phyloP scores from a whole-genome alignment of 495 filamentous ascomycete species.

The Mycothermus thermophilus region DNA sequence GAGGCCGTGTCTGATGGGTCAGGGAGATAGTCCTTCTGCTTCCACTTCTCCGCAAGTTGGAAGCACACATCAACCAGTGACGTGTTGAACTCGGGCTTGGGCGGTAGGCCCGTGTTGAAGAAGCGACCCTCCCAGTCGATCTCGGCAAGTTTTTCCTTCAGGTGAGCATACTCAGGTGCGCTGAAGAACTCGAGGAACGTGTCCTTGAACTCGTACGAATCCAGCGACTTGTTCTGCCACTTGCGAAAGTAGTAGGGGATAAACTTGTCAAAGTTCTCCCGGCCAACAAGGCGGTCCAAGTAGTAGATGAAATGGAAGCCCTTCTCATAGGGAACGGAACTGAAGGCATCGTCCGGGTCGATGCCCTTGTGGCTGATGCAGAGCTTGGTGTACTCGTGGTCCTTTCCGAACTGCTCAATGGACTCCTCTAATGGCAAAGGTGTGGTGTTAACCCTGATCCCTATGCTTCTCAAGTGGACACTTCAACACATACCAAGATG shows the following conservation, averaged over 20 bases:
- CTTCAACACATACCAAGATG: conserved; percentile 37
- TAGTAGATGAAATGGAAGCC: conserved; percentile 53
- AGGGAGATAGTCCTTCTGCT: conserved; percentile 50
- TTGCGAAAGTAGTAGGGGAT: conserved; percentile 89
- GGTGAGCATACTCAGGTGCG: conserved; percentile 44
- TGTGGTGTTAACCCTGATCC: background rate
- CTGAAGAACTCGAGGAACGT: conserved; percentile 76
- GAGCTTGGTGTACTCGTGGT: conserved; percentile 87
- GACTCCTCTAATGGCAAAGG: conserved; percentile 42
- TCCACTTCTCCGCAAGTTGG: conserved; percentile 67
- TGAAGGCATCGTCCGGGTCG: conserved; percentile 93
- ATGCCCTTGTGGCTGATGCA: conserved; percentile 74
- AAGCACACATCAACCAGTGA: conserved; percentile 78
- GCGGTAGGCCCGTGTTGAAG: conserved; percentile 70
- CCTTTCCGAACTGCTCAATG: conserved; percentile 57
- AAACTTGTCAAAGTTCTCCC: conserved; percentile 77
- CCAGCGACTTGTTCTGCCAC: conserved; percentile 67
- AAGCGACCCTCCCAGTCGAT: conserved; percentile 86
- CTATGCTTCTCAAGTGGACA: background rate
- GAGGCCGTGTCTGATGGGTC: conserved; percentile 48
- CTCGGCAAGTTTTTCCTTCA: conserved; percentile 47
- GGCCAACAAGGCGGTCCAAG: conserved; percentile 74
- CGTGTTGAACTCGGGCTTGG: conserved; percentile 83
- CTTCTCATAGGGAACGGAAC: conserved; percentile 67
- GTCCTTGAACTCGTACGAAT: conserved; percentile 84